Base-by-base conservation (phyloP, 73 alveolate genomes). In the Paramecium pentaurelia region DNA sequence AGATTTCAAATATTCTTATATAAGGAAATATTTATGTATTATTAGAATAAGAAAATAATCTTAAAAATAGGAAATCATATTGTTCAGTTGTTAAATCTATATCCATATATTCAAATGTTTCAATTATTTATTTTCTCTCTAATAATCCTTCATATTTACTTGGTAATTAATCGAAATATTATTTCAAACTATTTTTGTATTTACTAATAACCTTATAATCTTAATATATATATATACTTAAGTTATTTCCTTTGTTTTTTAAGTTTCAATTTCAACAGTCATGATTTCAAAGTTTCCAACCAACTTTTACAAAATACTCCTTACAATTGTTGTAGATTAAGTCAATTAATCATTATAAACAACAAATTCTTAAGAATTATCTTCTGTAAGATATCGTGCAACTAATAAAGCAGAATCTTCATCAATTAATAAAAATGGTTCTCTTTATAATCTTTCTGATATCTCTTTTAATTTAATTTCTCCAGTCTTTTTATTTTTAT, bases 51-150 rank as follows among this genome's bases (percentile, higher is more conserved):
- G 47, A 64, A 51, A 64, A 64, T 32, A 64, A 47, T 45, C 51
- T 40, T n/a, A 80, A 42, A 47, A 80, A 80, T 36, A 80, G 32
- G 34, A 42, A 80, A 80, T 80, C 91, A 42, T 27, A 80, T 28
- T 80, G 27, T 47, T 80, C 91, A n/a, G 20, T 6, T 4, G 91
- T 45, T 49, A 80, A 45, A 44, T 80, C 91, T 2, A 80, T 80
- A 47, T 80, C 91, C 91, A 80, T 80, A 36, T 32, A 80, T 80
- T 80, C 91, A 36, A 80, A 80, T 11, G 91, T 80, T 27, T 80
- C 75, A 25, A 40, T 49, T 20, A 80, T 80, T 20, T 80, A 18
- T 80, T 42, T 44, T 80, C 91, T 80, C 16, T 34, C 44, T 25
- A 80, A 27, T 25, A 80, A 80, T 80, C 91, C 91, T 49, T 80